Percentiles rank a stretch among this genome's conserved stretches.
These are phyloP conservation scores for Zasmidium citrigriseum DNA, from an alignment of 2,329 filamentous ascomycete species.

Conservation along the genomic window DNA sequence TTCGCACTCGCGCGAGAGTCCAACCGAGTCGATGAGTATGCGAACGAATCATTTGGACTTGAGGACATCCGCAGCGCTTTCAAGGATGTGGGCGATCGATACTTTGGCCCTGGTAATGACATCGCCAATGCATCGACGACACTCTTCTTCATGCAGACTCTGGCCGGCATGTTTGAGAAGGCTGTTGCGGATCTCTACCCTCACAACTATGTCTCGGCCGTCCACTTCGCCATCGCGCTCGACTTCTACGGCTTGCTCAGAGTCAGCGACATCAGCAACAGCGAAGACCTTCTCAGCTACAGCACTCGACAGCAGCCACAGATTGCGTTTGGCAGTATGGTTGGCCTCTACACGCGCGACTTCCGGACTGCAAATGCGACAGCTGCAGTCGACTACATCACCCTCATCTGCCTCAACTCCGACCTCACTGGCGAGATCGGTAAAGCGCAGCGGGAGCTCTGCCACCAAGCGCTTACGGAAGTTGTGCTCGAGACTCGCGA, in stretches of 20 bases:
- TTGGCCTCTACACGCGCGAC: slow-evolving; percentile 93
- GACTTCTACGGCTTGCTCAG: slow-evolving; percentile 87
- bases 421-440: slow-evolving; percentile 76
- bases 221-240: slow-evolving; percentile 90
- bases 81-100: slow-evolving; percentile 82
- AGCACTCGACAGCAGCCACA: slow-evolving; percentile 73
- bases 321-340: slow-evolving; percentile 90
- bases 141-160: slow-evolving; percentile 88
- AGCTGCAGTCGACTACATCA: slow-evolving; percentile 90
- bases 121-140: slow-evolving; percentile 80
- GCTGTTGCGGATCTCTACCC: slow-evolving; percentile 88
- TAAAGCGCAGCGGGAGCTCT: slow-evolving; percentile 75
- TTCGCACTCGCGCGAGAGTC: slow-evolving; percentile 64
- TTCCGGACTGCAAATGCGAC: slow-evolving; percentile 89
- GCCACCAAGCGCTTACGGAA: slow-evolving; percentile 89
- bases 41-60: slow-evolving; percentile 63
- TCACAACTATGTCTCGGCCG: slow-evolving; percentile 88
- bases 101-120: slow-evolving; percentile 84
- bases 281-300: slow-evolving; percentile 67
- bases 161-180: slow-evolving; percentile 92
- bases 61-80: slow-evolving; percentile 77
- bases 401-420: slow-evolving; percentile 86
- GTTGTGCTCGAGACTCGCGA: slow-evolving; percentile 95
- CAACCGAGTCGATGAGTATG: slow-evolving; percentile 61
- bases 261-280: slow-evolving; percentile 76